A percentile compares a stretch with the other conserved stretches of the same genome.
These are phyloP conservation scores for Colletotrichum sp. DNA, from an alignment of 2,329 filamentous ascomycete genomes.

Conservation along the genomic window DNA sequence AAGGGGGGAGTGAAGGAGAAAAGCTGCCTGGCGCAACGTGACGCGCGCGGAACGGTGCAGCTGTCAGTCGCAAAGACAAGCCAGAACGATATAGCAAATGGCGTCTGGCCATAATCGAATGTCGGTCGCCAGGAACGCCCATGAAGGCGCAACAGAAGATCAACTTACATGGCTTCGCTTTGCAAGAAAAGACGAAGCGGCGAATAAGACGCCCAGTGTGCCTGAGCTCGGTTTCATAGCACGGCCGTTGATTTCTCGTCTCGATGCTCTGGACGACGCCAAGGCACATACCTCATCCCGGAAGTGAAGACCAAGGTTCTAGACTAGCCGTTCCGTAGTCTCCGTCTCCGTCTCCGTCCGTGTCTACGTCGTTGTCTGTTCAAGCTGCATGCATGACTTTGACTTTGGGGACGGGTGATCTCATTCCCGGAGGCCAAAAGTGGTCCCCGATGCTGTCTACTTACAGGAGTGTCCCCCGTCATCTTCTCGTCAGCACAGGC, in stretches of 20 bases:
- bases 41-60: background rate
- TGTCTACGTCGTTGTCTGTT: background rate
- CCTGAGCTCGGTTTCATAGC: background rate
- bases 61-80: background rate
- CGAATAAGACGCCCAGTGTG: background rate
- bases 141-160: background rate
- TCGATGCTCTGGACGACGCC: background rate
- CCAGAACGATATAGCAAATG: background rate
- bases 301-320: background rate
- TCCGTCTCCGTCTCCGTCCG: background rate
- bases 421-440: background rate
- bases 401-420: background rate
- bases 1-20: background rate
- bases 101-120: background rate
- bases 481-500: background rate
- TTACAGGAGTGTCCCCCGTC: background rate
- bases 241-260: background rate
- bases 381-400: background rate
- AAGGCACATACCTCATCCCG: background rate
- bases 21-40: constrained; percentile 1
- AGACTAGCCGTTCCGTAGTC: background rate
- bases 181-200: background rate
- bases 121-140: background rate
- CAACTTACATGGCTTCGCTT: background rate
- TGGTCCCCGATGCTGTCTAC: background rate